Percentiles rank a stretch among this genome's conserved stretches.
phyloP scores from a whole-genome alignment of 805 yeast species.

The Starmerella stigmatis region DNA sequence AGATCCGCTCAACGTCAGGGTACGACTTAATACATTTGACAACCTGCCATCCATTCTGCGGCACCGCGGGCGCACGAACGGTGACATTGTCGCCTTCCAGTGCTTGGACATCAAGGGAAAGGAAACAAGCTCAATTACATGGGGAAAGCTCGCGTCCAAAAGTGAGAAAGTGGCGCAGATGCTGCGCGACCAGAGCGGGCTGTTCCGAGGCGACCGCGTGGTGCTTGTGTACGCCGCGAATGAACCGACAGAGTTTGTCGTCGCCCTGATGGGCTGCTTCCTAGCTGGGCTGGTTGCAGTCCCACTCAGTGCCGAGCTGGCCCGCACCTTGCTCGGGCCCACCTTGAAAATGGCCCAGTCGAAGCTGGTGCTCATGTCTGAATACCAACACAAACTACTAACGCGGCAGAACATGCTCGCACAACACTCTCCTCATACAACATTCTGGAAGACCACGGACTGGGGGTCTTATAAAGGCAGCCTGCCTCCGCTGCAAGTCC shows the following conservation, averaged over 20 bases:
- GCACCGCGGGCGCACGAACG: conserved; percentile 56
- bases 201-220: conserved; percentile 75
- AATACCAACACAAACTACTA: conserved; percentile 60
- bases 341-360: conserved; percentile 51
- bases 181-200: conserved; percentile 58
- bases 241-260: conserved; percentile 75
- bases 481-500: conserved; percentile 57
- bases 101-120: conserved; percentile 71
- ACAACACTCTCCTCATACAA: conserved; percentile 32
- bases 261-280: conserved; percentile 83
- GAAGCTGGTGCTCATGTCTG: conserved; percentile 71
- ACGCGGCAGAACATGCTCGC: conserved; percentile 37
- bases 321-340: conserved; percentile 34
- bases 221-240: conserved; percentile 70
- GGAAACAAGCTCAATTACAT: conserved; percentile 61
- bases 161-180: conserved; percentile 84
- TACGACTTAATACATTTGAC: conserved; percentile 36
- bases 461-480: conserved; percentile 59
- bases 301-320: conserved; percentile 63
- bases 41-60: conserved; percentile 63
- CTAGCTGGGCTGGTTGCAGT: conserved; percentile 91
- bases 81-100: conserved; percentile 59
- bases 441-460: conserved; percentile 71
- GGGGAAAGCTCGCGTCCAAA: conserved; percentile 78
- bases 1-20: conserved; percentile 32